These are phyloP conservation scores for Harringtonia aguacate DNA, from an alignment of 2,329 filamentous ascomycete genomes.

Conservation along the genomic window DNA sequence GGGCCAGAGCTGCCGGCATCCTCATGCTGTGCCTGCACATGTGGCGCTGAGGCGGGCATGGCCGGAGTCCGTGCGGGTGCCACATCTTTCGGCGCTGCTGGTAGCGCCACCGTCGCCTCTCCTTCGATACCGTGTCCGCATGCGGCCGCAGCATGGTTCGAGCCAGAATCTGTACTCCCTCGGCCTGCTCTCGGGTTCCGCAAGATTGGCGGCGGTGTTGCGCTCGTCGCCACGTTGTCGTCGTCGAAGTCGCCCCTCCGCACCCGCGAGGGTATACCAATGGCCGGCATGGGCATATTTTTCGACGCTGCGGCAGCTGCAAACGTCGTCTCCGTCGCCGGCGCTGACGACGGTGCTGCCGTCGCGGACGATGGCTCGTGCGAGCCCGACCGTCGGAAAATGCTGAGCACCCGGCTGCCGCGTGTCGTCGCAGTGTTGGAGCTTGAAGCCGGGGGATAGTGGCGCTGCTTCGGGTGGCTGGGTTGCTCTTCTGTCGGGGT, in stretches of 20 bases:
- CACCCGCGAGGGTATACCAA: constrained; percentile 30
- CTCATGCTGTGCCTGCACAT: neutral
- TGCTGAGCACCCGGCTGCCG: constrained; percentile 33
- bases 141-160: neutral
- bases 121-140: neutral
- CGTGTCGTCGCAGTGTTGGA: constrained; percentile 12
- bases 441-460: no score
- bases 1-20: constrained; percentile 1
- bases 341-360: constrained; percentile 13
- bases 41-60: neutral
- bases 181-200: constrained; percentile 23
- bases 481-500: constrained; percentile 3
- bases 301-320: constrained; percentile 4
- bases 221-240: constrained; percentile 23
- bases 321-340: constrained; percentile 15
- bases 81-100: neutral
- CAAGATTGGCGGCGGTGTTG: constrained; percentile 47
- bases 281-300: constrained; percentile 9
- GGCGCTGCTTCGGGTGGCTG: constrained; percentile 21
- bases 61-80: neutral
- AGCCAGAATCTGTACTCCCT: constrained; percentile 7
- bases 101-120: neutral
- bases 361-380: constrained; percentile 16
- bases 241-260: constrained; percentile 28
- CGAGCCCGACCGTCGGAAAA: constrained; percentile 41